phyloP scores from a whole-genome alignment of 1,139 yeast genomes.

The Candida sanyaensis region DNA sequence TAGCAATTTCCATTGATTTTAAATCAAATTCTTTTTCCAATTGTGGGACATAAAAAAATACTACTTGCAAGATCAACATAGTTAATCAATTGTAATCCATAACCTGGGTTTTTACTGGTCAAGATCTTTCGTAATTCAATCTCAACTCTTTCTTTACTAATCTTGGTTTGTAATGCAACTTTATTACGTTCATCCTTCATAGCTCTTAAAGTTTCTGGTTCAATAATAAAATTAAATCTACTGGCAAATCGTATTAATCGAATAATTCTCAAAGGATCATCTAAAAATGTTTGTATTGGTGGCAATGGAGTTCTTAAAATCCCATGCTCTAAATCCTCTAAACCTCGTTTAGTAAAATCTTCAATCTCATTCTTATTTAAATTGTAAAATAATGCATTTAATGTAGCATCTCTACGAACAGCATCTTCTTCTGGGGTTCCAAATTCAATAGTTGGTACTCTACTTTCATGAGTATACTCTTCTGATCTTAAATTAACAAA shows the following conservation, averaged over 20 bases:
- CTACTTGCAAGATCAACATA: constrained; percentile 55
- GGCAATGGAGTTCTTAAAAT: constrained; percentile 83
- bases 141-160: constrained; percentile 90
- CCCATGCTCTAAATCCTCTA: constrained; percentile 69
- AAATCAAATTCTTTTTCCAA: constrained; percentile 22
- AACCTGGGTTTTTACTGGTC: constrained; percentile 58
- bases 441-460: constrained; percentile 75
- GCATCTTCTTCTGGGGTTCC: constrained; percentile 97
- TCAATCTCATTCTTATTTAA: constrained; percentile 68
- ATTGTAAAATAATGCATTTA: constrained; percentile 89
- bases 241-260: constrained; percentile 85
- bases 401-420: constrained; percentile 87
- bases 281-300: constrained; percentile 82
- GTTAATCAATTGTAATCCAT: constrained; percentile 63
- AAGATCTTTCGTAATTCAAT: constrained; percentile 79
- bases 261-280: constrained; percentile 89
- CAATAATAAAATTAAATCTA: constrained; percentile 70
- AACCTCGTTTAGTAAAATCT: constrained; percentile 78
- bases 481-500: constrained; percentile 91
- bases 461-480: constrained; percentile 74
- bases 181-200: constrained; percentile 66
- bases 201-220: constrained; percentile 56
- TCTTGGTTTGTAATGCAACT: constrained; percentile 63
- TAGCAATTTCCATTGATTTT: constrained; percentile 9
- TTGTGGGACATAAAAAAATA: constrained; percentile 57